These are phyloP conservation scores for Cicer judaicum DNA, from an alignment of 306 rosid species.

Conservation along the genomic window DNA sequence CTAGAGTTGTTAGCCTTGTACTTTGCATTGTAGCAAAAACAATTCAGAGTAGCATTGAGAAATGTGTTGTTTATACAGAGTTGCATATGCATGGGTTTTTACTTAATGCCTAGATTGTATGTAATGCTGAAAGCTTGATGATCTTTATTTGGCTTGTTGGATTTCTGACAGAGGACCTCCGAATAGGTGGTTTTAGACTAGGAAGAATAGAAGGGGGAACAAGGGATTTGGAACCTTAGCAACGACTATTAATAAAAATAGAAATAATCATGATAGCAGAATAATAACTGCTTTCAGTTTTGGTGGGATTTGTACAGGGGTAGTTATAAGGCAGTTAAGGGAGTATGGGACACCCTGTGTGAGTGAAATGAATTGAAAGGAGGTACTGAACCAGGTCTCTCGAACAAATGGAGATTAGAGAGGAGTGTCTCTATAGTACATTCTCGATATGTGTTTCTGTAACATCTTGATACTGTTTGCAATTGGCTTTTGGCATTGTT, in stretches of 20 bases:
- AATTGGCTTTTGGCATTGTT: background rate
- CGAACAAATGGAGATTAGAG: background rate
- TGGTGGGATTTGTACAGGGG: background rate
- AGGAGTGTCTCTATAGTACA: slow-evolving; percentile 1
- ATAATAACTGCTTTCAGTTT: slow-evolving; percentile 10
- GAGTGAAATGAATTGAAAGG: background rate
- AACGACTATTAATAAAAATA: slow-evolving; percentile 13
- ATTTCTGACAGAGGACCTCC: background rate
- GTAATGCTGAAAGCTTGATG: slow-evolving; percentile 17
- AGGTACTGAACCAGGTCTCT: slow-evolving; percentile 7
- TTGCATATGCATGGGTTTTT: background rate
- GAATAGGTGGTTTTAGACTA: background rate
- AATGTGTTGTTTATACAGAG: slow-evolving; percentile 5
- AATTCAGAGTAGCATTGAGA: slow-evolving; percentile 29
- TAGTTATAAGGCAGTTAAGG: background rate
- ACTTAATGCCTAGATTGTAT: background rate
- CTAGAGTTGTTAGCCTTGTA: slow-evolving; percentile 1
- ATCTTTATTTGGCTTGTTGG: slow-evolving; percentile 21
- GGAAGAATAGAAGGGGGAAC: slow-evolving; percentile 3
- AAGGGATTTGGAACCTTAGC: background rate
- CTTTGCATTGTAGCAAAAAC: slow-evolving; percentile 25
- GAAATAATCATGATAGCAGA: background rate
- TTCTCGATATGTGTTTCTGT: background rate
- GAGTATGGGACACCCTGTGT: background rate
- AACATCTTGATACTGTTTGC: background rate